A percentile compares a stretch with the other conserved stretches of the same genome.
Conservation (phyloP, 192 early-diverging fungal species). For the Coemansia sp. region DNA sequence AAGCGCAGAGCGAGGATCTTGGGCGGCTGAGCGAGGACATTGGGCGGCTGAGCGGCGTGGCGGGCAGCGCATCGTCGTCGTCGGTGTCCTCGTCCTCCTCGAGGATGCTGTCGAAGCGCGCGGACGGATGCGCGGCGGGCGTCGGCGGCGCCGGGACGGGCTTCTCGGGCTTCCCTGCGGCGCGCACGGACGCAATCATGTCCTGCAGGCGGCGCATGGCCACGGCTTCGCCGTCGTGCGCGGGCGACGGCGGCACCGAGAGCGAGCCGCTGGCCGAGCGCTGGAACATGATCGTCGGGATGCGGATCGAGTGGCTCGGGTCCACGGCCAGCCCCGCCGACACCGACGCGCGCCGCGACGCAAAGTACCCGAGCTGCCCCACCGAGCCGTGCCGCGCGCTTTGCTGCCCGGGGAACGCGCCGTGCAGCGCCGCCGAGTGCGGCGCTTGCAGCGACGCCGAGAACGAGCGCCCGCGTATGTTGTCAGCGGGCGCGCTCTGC, state of each 20-base stretch:
- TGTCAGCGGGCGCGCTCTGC: conserved; percentile 8
- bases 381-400: conserved; percentile 20
- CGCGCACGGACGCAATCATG: conserved; percentile 49
- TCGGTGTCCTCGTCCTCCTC: conserved; percentile 51
- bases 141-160: conserved; percentile 9
- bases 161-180: not conserved
- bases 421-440: conserved; percentile 33
- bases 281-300: conserved; percentile 50
- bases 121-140: conserved; percentile 40
- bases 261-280: not conserved
- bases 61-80: conserved; percentile 23
- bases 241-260: not conserved
- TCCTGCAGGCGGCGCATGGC: conserved; percentile 48
- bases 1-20: not conserved
- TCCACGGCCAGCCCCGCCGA: conserved; percentile 45
- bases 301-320: conserved; percentile 46
- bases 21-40: not conserved
- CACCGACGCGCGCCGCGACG: conserved; percentile 43
- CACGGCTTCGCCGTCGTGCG: conserved; percentile 9
- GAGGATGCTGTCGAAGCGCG: conserved; percentile 52
- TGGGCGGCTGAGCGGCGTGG: not conserved
- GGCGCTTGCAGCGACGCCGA: conserved; percentile 35
- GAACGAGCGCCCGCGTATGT: conserved; percentile 31
- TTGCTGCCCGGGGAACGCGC: too few relatives aligned
- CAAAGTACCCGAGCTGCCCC: conserved; percentile 41